Base-by-base conservation (phyloP, 345 rosid species). In the Aquilaria yunnanensis region DNA sequence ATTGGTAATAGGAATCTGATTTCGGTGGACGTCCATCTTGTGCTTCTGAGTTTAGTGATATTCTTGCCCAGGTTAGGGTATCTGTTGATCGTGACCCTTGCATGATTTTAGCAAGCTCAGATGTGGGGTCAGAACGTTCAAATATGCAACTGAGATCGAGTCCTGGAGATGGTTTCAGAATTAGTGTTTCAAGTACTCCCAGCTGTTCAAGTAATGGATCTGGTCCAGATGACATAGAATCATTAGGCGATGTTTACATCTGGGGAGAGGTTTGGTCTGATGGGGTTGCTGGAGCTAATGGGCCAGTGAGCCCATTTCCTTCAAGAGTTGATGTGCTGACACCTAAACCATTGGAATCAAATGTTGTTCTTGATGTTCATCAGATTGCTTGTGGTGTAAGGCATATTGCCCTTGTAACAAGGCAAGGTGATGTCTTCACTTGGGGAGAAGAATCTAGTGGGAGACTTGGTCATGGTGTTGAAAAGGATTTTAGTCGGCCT, bases 401-500 rank as follows among this genome's bases (percentile, higher is more conserved):
- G 33, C 98, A 93, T 61, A 63, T 88, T 47, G 86, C 95, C 63
- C 96, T 90, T 56, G 92, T 93, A 61, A 93, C 98, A 6, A 90
- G 87, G 74, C 98, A 93, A 76, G 98, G 98, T 12, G 96, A 93
- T 75, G 92, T 90, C 43, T 93, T 90, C 76, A 85, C 98, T 13
- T 93, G 98, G 98, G 98, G 97, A 50, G 97, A 90, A 77, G 98
- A 90, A 80, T 81, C 79, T 62, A 96, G 96, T n/a, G 98, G 98
- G 31, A 82, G 96, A 76, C 96, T 93, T 53, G 98, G 97, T 48
- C 97, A 90, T 76, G 98, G 97, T 62, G 67, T 72, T 32, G 85
- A 90, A 63, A 77, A 67, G 1, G 89, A 90, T 59, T 74, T 80
- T 50, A 79, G 88, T 68, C 82, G 77, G 51, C 98, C 98, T 14